Evolutionary conservation across 2,329 filamentous ascomycete species (phyloP).

Genomic region (Stagonosporopsis tanaceti): DNA sequence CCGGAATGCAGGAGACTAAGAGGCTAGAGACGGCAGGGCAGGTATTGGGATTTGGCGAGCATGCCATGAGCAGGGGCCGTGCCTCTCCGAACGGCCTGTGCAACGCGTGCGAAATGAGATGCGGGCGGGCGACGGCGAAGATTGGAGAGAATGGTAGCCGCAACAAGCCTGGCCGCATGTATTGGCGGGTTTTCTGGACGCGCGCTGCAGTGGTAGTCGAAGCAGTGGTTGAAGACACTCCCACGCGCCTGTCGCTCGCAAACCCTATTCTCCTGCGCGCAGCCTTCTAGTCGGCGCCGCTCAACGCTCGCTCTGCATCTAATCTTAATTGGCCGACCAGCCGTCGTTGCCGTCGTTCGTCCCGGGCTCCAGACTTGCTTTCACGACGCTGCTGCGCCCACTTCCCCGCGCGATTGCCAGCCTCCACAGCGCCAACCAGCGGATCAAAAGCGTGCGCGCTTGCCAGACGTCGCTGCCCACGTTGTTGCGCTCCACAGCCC

Average conservation of each 20-base stretch:
- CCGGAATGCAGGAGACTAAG: conserved; percentile 22
- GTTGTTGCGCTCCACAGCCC: conserved; percentile 22
- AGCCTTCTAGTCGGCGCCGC: conserved; percentile 20
- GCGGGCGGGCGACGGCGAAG: conserved; percentile 14
- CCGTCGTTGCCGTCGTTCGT: conserved; percentile 15
- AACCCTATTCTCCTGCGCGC: conserved; percentile 22
- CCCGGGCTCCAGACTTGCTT: conserved; percentile 17
- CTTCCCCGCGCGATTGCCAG: conserved; percentile 20
- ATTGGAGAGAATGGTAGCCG: conserved; percentile 2
- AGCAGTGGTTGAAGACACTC: conserved; percentile 6
- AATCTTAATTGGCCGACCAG: conserved; percentile 27
- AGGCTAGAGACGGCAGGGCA: conserved; percentile 12
- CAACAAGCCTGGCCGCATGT: conserved; percentile 7
- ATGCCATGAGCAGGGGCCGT: conserved; percentile 20
- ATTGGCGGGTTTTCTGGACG: neutral
- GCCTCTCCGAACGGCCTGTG: conserved; percentile 20
- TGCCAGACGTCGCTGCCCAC: conserved; percentile 16
- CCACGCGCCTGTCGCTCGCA: conserved; percentile 17
- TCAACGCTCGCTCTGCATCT: conserved; percentile 24
- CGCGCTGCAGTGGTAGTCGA: neutral
- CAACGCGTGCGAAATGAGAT: conserved; percentile 28
- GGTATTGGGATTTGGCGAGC: conserved; percentile 19
- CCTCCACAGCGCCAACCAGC: conserved; percentile 15
- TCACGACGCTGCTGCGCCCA: conserved; percentile 17
- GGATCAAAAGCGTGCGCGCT: conserved; percentile 19